These are phyloP conservation scores for Clonostachys rhizophaga DNA, from an alignment of 2,329 filamentous ascomycete species.

Conservation along the genomic window DNA sequence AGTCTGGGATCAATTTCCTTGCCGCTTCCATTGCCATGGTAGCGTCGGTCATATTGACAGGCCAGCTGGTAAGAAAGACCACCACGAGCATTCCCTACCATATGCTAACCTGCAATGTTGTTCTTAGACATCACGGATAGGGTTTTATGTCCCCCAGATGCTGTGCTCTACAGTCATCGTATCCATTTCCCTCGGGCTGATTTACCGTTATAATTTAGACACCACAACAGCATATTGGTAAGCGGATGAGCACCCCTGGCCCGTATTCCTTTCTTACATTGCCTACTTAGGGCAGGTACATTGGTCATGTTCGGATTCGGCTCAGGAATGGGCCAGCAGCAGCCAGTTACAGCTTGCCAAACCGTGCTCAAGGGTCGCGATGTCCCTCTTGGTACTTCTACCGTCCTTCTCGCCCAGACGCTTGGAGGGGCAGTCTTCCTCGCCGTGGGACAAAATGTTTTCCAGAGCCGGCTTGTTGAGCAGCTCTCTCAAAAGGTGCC, in stretches of 20 bases:
- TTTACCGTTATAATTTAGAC: constrained; percentile 2
- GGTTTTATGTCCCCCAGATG: constrained; percentile 9
- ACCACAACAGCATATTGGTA: constrained; percentile 5
- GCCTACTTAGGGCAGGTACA: constrained; percentile 1
- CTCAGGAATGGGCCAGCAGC: constrained; percentile 4
- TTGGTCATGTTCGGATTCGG: constrained; percentile 7
- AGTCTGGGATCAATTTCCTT: constrained; percentile 6
- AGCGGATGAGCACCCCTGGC: neutral
- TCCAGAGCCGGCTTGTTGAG: constrained; percentile 6
- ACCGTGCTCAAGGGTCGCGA: constrained; percentile 6
- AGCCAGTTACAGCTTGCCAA: constrained; percentile 8
- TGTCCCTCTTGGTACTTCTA: constrained; percentile 6
- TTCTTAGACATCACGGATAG: neutral
- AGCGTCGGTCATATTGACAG: neutral
- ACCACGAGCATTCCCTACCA: too few species aligned
- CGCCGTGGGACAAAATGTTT: constrained; percentile 8
- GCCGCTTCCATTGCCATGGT: constrained; percentile 1
- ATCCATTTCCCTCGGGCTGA: constrained; percentile 4
- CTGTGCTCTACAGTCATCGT: constrained; percentile 3
- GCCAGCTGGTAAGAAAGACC: too few species aligned
- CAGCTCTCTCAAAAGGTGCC: constrained; percentile 13
- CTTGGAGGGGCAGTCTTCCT: constrained; percentile 9
- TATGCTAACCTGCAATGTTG: too few species aligned
- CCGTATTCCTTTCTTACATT: neutral
- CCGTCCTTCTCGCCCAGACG: constrained; percentile 6